phyloP scores from a whole-genome alignment of 2,329 filamentous ascomycete genomes.

The Neoscytalidium dimidiatum region DNA sequence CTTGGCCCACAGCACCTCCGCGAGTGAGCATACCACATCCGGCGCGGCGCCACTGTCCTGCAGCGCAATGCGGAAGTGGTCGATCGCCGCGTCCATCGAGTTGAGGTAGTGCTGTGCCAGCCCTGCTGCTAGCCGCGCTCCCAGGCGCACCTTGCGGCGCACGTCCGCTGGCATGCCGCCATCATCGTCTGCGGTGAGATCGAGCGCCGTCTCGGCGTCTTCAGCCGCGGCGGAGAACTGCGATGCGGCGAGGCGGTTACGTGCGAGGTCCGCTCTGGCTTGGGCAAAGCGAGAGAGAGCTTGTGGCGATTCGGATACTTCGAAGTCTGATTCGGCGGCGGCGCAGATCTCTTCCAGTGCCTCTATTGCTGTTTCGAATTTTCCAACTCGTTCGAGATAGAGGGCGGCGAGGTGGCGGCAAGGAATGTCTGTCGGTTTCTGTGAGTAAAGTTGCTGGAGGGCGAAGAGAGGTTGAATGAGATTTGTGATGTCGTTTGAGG shows the following conservation, averaged over 20 bases:
- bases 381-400: constrained; percentile 77
- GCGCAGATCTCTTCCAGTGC: constrained; percentile 68
- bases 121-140: constrained; percentile 82
- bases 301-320: constrained; percentile 74
- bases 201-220: constrained; percentile 77
- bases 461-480: constrained; percentile 88
- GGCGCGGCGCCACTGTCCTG: constrained; percentile 74
- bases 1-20: constrained; percentile 91
- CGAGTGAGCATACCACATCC: constrained; percentile 82
- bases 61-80: constrained; percentile 78
- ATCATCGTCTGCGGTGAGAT: constrained; percentile 72
- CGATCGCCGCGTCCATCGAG: constrained; percentile 68
- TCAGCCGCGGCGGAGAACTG: constrained; percentile 71
- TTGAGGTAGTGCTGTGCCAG: constrained; percentile 75
- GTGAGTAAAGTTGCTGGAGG: constrained; percentile 74
- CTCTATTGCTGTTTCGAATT: constrained; percentile 64
- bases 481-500: constrained; percentile 55
- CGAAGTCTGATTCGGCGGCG: constrained; percentile 77
- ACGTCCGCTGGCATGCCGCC: constrained; percentile 66
- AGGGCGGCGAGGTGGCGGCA: constrained; percentile 78
- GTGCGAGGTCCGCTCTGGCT: constrained; percentile 82
- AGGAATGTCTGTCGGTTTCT: constrained; percentile 69
- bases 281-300: constrained; percentile 77
- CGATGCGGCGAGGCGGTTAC: constrained; percentile 73
- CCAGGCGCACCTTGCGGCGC: constrained; percentile 72